Percentiles rank a stretch among this genome's conserved stretches.
phyloP scores from a whole-genome alignment of 73 alveolate species.

The Paramecium primaurelia region DNA sequence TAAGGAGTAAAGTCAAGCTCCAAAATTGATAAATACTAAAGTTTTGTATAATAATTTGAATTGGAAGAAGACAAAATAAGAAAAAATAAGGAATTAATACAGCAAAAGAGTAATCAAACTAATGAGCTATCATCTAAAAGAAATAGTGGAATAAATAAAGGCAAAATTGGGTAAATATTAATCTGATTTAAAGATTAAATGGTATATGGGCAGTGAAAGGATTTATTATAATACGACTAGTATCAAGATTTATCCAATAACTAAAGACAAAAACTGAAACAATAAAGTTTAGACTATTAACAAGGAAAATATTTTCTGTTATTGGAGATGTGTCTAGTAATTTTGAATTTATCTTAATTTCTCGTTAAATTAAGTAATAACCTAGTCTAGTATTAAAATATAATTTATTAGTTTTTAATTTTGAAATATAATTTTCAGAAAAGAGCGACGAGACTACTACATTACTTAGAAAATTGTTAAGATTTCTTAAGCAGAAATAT shows the following conservation, averaged over 20 bases:
- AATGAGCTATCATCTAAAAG: neutral
- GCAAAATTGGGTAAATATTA: neutral
- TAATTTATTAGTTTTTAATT: neutral
- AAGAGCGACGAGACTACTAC: neutral
- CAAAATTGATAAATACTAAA: neutral
- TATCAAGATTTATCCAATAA: slow-evolving; percentile 14
- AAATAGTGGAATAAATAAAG: neutral
- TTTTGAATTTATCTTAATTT: neutral
- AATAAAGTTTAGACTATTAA: slow-evolving; percentile 17
- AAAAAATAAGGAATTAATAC: neutral
- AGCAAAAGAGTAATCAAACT: neutral
- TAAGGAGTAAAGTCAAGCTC: neutral
- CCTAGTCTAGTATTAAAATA: slow-evolving; percentile 1
- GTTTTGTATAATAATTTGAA: neutral
- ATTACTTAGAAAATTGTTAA: neutral
- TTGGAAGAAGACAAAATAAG: neutral
- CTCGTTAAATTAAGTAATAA: neutral
- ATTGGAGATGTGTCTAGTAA: slow-evolving; percentile 17
- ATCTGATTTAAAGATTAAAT: neutral
- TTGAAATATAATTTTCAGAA: neutral
- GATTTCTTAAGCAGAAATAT: neutral
- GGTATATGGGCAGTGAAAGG: neutral
- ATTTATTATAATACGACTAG: neutral
- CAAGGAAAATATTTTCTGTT: neutral
- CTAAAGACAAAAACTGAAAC: slow-evolving; percentile 38